phyloP scores from a whole-genome alignment of 2,329 filamentous ascomycete genomes.

The Verticillium longisporum region DNA sequence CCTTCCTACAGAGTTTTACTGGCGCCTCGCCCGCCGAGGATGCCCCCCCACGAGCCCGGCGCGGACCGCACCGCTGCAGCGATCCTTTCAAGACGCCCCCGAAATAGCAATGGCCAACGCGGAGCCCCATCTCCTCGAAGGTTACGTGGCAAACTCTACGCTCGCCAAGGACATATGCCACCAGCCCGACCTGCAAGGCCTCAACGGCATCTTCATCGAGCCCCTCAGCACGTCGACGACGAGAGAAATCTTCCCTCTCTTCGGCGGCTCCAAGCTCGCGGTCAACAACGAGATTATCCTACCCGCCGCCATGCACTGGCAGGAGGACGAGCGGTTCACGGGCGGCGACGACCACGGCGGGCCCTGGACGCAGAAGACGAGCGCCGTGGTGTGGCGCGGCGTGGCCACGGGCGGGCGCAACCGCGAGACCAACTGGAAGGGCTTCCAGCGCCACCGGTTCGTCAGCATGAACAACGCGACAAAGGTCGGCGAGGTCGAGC shows the following conservation, averaged over 20 bases:
- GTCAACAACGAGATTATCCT: conserved; percentile 67
- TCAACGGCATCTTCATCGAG: conserved; percentile 59
- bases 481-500: conserved; percentile 42
- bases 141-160: conserved; percentile 57
- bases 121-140: conserved; percentile 42
- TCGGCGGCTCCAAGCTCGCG: conserved; percentile 61
- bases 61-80: conserved; percentile 33
- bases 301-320: conserved; percentile 64
- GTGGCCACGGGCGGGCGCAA: conserved; percentile 60
- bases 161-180: conserved; percentile 57
- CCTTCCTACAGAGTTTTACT: conserved; percentile 38
- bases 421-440: conserved; percentile 55
- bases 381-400: conserved; percentile 56
- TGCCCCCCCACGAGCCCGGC: conserved; percentile 58
- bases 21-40: conserved; percentile 50
- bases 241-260: conserved; percentile 55
- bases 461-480: conserved; percentile 66
- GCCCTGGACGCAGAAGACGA: conserved; percentile 49
- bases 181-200: conserved; percentile 54
- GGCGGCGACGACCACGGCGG: conserved; percentile 47
- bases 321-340: conserved; percentile 54
- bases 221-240: conserved; percentile 51
- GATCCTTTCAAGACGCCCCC: conserved; percentile 33
- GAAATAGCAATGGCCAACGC: conserved; percentile 37
- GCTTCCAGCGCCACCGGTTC: conserved; percentile 71